Conservation (phyloP, 345 rosid species). For the Hibiscus mutabilis region DNA sequence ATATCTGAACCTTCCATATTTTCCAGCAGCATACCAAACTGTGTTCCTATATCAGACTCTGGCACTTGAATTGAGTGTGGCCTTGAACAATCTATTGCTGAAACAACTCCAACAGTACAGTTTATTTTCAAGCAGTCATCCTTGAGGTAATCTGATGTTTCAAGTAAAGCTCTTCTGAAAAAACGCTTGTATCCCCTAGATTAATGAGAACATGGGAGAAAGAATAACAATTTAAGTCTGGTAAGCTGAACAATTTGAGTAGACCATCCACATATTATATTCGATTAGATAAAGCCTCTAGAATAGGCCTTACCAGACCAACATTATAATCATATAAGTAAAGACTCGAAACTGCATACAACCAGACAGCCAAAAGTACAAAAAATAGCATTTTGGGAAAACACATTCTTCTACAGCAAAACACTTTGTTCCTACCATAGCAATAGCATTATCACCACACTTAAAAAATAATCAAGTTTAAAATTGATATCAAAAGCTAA, state of each 20-base stretch:
- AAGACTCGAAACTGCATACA: background rate
- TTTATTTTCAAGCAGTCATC: conserved; percentile 61
- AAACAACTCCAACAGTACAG: conserved; percentile 67
- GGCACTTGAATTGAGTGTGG: conserved; percentile 50
- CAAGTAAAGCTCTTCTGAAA: conserved; percentile 54
- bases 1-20: conserved; percentile 54
- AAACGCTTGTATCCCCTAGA: conserved; percentile 77
- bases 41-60: conserved; percentile 51
- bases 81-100: conserved; percentile 37
- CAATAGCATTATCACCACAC: background rate
- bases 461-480: background rate
- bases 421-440: background rate
- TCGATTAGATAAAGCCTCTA: background rate
- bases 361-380: background rate
- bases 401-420: background rate
- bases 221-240: background rate
- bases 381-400: background rate
- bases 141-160: conserved; percentile 57
- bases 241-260: background rate
- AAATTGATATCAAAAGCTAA: background rate
- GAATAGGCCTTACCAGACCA: background rate
- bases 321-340: background rate
- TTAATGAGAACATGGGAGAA: background rate
- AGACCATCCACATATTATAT: background rate
- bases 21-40: conserved; percentile 53